Evolutionary conservation across 2,329 filamentous ascomycete species (phyloP), one percentile per base, ranked within the genome.

Genomic region (Fusarium pseudoanthophilum): DNA sequence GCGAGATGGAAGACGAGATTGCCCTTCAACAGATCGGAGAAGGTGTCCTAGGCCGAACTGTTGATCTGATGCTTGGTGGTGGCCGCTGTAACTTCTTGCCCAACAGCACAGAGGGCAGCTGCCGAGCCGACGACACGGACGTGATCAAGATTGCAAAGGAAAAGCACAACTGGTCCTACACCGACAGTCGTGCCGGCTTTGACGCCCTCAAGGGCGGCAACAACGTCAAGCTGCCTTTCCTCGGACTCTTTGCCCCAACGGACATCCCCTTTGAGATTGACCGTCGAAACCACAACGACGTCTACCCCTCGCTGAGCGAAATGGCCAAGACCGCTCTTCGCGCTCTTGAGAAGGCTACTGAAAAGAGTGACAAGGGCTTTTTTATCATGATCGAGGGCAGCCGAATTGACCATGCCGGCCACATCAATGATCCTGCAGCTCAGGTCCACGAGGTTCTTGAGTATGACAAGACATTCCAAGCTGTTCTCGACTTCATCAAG

Each of bases 311-410:
- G 21, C 86, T 99, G 45, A 93, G 93, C 79, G 95, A 98, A 83
- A 98, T 98, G 95, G 90, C 95, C 14, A 87, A 88, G 75, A 94
- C 93, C 21, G 95, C 96, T 2, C 86, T 99, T 70, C 90, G 88
- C 20, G 91, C 93, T 3, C 88, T 99, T 30, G 92, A 92, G 71
- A 90, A 91, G 67, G 96, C 95, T 1, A 98, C 96, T 0, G 87
- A 89, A 78, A 87, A 95, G 79, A 94, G 90, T 71, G 94, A 98
- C 46, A 91, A 97, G 82, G 96, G 96, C 9, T 99, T 98, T 86
- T 99, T 99, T 84, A 86, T 99, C 77, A 97, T 99, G 95, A 97
- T 99, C 69, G 96, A 99, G 83, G 96, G 95, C 9, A 97, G 94
- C 77, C 89, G 96, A 46, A 98, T 99, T 77, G 96, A 99, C 79